Percentiles rank a stretch among this genome's conserved stretches.
These are phyloP conservation scores for Apiotrichum veenhuisii DNA, from an alignment of 1,284 basidiomycete species.

Conservation along the genomic window DNA sequence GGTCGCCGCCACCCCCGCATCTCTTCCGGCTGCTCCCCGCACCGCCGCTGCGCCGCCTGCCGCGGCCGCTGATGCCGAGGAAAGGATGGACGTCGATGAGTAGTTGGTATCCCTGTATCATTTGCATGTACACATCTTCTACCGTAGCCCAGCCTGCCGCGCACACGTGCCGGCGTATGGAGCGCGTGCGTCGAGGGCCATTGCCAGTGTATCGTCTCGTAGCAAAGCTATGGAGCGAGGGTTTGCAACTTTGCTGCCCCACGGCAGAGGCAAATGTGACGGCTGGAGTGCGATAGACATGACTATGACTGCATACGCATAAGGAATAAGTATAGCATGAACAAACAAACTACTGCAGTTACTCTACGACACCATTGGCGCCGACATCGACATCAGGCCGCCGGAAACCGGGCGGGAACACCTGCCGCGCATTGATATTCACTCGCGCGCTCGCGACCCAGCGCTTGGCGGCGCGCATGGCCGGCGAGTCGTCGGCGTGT, in stretches of 20 bases:
- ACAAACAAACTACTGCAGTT: too few species aligned
- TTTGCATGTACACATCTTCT: not conserved
- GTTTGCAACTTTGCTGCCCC: too few species aligned
- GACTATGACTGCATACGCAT: too few species aligned
- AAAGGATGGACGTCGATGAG: not conserved
- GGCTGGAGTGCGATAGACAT: too few species aligned
- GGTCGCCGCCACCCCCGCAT: not conserved
- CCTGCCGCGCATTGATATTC: constrained; percentile 86
- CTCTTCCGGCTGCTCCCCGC: not conserved
- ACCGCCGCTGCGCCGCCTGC: not conserved
- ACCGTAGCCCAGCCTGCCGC: too few species aligned
- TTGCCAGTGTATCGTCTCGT: too few species aligned
- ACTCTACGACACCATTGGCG: not conserved
- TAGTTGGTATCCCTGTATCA: not conserved
- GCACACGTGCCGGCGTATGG: too few species aligned
- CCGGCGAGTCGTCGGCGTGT: constrained; percentile 25
- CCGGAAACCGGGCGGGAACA: constrained; percentile 48
- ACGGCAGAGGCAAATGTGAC: too few species aligned
- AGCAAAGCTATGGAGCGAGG: too few species aligned
- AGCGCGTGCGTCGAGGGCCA: too few species aligned
- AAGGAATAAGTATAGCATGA: too few species aligned
- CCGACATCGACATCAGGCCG: not conserved
- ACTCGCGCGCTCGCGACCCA: constrained; percentile 55
- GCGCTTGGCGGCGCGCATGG: constrained; percentile 56
- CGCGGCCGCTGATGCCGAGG: not conserved